Conservation (phyloP, 2,329 filamentous ascomycete species). For the Cadophora gregata region DNA sequence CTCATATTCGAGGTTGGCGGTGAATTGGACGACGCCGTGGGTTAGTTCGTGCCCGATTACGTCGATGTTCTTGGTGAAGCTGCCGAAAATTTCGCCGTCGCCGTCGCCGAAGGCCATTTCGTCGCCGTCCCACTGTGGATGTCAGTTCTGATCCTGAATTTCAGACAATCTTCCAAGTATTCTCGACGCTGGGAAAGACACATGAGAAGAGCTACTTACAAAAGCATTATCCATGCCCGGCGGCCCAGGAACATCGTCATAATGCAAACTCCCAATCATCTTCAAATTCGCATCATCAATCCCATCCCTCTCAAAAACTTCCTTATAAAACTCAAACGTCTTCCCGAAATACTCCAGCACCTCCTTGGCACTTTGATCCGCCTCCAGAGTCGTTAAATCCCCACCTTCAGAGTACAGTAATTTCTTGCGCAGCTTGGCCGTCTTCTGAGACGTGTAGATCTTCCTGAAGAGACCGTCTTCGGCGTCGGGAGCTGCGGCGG, state of each 20-base stretch:
- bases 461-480: slow-evolving; percentile 13
- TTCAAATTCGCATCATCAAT: slow-evolving; percentile 57
- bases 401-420: slow-evolving; percentile 26
- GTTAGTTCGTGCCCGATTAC: slow-evolving; percentile 64
- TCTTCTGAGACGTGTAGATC: slow-evolving; percentile 27
- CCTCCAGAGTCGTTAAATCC: neutral
- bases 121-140: slow-evolving; percentile 51
- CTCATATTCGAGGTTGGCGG: slow-evolving; percentile 56
- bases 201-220: slow-evolving; percentile 9
- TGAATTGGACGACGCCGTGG: slow-evolving; percentile 59
- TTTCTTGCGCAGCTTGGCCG: slow-evolving; percentile 25
- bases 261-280: slow-evolving; percentile 60
- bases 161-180: too few species aligned
- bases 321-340: slow-evolving; percentile 57
- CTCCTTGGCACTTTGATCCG: slow-evolving; percentile 48
- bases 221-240: slow-evolving; percentile 57
- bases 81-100: slow-evolving; percentile 53
- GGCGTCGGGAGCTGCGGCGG: slow-evolving; percentile 15
- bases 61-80: slow-evolving; percentile 59
- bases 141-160: neutral
- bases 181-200: neutral
- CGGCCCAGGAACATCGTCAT: slow-evolving; percentile 52
- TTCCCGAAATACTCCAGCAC: slow-evolving; percentile 57
- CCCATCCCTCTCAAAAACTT: slow-evolving; percentile 56
- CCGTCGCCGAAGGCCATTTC: slow-evolving; percentile 65